phyloP scores from a whole-genome alignment of 2,329 filamentous ascomycete genomes.

The Aspergillus luchuensis region DNA sequence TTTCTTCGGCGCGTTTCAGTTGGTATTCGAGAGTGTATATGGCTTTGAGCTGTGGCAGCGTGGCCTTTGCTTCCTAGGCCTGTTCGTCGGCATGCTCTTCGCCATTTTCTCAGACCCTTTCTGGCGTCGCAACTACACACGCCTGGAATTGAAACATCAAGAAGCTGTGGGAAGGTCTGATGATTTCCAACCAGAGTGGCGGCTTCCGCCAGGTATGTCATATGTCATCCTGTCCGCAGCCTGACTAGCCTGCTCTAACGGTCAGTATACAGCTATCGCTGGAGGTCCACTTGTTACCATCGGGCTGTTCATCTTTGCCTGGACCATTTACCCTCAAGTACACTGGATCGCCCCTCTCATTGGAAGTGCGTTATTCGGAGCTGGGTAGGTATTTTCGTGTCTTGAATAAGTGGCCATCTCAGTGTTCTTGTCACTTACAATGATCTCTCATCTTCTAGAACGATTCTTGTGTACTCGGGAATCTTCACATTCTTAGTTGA shows the following conservation, averaged over 20 bases:
- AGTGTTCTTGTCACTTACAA: background rate
- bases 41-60: slow-evolving; percentile 76
- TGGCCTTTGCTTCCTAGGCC: slow-evolving; percentile 72
- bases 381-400: slow-evolving; percentile 57
- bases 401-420: background rate
- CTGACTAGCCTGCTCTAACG: slow-evolving; percentile 5
- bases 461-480: slow-evolving; percentile 76
- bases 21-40: slow-evolving; percentile 75
- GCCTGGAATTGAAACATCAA: slow-evolving; percentile 44
- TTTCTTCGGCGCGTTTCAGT: slow-evolving; percentile 84
- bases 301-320: slow-evolving; percentile 86
- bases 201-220: slow-evolving; percentile 67
- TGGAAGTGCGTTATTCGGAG: slow-evolving; percentile 70
- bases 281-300: slow-evolving; percentile 78
- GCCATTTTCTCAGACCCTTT: slow-evolving; percentile 49
- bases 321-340: slow-evolving; percentile 72
- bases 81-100: slow-evolving; percentile 51
- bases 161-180: slow-evolving; percentile 34
- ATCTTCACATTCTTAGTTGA: slow-evolving; percentile 87
- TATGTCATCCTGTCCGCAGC: background rate
- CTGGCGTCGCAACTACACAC: slow-evolving; percentile 49
- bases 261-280: slow-evolving; percentile 53
- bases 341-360: slow-evolving; percentile 78
- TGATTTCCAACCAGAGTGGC: slow-evolving; percentile 79
- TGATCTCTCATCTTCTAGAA: slow-evolving; percentile 50